phyloP scores from a whole-genome alignment of 805 yeast genomes.

The Zygotorulaspora sp. region DNA sequence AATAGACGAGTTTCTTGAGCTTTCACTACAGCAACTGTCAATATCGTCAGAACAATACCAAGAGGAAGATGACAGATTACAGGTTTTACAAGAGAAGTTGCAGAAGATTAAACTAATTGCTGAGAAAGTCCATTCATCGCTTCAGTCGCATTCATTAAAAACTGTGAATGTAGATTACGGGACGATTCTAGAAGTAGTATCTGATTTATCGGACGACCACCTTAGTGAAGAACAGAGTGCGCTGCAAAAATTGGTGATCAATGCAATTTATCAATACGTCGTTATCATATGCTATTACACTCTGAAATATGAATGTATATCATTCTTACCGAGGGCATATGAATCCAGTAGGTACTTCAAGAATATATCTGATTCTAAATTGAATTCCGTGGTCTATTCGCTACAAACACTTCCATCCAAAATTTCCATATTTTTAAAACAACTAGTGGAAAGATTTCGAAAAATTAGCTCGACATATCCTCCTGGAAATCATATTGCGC shows the following conservation, averaged over 20 bases:
- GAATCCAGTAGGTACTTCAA: slow-evolving; percentile 24
- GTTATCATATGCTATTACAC: slow-evolving; percentile 24
- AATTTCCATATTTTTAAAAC: background rate
- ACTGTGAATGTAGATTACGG: slow-evolving; percentile 6
- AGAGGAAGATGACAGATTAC: slow-evolving; percentile 7
- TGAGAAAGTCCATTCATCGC: slow-evolving; percentile 6
- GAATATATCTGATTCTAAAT: slow-evolving; percentile 13
- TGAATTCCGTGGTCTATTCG: slow-evolving; percentile 20
- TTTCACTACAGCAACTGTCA: slow-evolving; percentile 12
- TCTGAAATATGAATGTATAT: slow-evolving; percentile 17
- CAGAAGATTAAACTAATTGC: slow-evolving; percentile 13
- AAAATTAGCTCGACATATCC: slow-evolving; percentile 2
- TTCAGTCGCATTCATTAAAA: slow-evolving; percentile 4
- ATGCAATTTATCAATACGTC: slow-evolving; percentile 14
- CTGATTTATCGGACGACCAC: slow-evolving; percentile 1
- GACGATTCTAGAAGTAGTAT: slow-evolving; percentile 4
- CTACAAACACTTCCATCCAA: slow-evolving; percentile 19
- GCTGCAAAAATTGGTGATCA: slow-evolving; percentile 4
- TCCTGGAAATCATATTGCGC: slow-evolving; percentile 1
- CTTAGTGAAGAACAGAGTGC: slow-evolving; percentile 6
- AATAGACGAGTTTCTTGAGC: slow-evolving; percentile 14
- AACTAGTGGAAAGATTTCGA: slow-evolving; percentile 1
- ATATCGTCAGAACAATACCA: slow-evolving; percentile 5
- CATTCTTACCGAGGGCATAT: slow-evolving; percentile 17
- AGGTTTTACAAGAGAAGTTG: slow-evolving; percentile 17